A percentile compares a stretch with the other conserved stretches of the same genome.
Conservation (phyloP, 495 filamentous ascomycete species). For the Rhizodiscina lignyota region DNA sequence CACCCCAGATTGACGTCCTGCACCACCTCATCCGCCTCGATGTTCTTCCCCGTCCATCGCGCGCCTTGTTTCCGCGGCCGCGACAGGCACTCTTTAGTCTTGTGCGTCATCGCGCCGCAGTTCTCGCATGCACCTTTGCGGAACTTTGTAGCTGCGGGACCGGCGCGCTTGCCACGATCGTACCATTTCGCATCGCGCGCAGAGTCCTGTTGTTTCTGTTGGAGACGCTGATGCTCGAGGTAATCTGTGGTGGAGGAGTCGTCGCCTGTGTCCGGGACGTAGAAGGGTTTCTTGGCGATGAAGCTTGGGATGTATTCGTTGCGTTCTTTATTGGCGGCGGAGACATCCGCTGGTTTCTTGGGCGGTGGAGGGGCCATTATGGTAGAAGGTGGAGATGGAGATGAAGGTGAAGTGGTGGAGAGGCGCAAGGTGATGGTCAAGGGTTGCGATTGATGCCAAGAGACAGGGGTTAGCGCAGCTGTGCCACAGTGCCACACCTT, state of each 20-base stretch:
- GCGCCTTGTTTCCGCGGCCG: constrained; percentile 82
- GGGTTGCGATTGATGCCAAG: too few species aligned
- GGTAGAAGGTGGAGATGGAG: too few species aligned
- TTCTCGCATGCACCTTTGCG: constrained; percentile 97
- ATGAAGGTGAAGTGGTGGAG: too few species aligned
- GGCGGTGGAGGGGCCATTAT: constrained; percentile 18
- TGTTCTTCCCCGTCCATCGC: constrained; percentile 82
- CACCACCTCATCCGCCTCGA: constrained; percentile 80
- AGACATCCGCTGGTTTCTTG: constrained; percentile 18
- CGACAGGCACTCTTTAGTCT: constrained; percentile 81
- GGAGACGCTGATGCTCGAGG: constrained; percentile 90
- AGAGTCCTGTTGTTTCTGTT: constrained; percentile 45
- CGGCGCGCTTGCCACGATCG: constrained; percentile 64
- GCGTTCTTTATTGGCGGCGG: constrained; percentile 20
- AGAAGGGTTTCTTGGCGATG: constrained; percentile 97
- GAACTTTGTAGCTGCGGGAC: constrained; percentile 82
- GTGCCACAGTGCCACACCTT: too few species aligned
- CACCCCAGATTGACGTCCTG: constrained; percentile 75
- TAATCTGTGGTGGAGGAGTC: constrained; percentile 68
- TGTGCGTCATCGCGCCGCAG: constrained; percentile 93
- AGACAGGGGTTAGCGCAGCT: too few species aligned
- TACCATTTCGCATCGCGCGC: constrained; percentile 51
- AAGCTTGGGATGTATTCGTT: constrained; percentile 99
- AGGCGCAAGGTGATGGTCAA: too few species aligned
- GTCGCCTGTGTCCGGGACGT: constrained; percentile 46